Evolutionary conservation across 2,329 filamentous ascomycete species (phyloP), one percentile per base, ranked within the genome.

Genomic region (Fusarium sp.): DNA sequence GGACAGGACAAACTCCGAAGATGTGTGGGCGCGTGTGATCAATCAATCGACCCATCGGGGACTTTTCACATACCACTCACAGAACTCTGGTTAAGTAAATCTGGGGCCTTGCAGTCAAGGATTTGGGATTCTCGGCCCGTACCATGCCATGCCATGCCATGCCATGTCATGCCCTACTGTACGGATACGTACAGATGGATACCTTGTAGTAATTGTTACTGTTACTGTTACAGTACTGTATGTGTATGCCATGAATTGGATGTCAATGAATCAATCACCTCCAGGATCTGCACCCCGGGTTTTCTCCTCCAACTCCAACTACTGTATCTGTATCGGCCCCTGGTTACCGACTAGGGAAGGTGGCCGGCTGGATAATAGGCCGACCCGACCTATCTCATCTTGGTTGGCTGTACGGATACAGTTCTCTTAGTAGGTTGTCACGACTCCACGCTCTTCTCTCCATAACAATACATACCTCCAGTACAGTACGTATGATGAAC

Each of bases 91-190:
- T 61, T 66, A 60, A 64, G 49, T 25, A 23, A 23, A 43, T 23
- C 21, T 43, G 41, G 41, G 41, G 20, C 41, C 21, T 43, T 16
- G 21, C 63, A 50, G 23, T 55, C 66, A 56, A 64, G 69, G 66
- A 57, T 71, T 68, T 54, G 68, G 73, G 73, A 74, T 75, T 53
- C 69, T 75, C 73, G 73, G 73, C 63, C 73, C 73, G 73, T 61
- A 63, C 71, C 49, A 41, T 51, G 23, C 32, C 32, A 51, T 51
- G 28, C 28, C 5, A 32, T 34, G 28, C 28, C 5, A 32, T 37
- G 16, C 32, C 32, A 27, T 28, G 28, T 28, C 28, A 28, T 28
- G 11, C 28, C 34, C 18, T n/a, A 37, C 34, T 37, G 34, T 37
- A 37, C 28, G 28, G 28, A 28, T 28, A 28, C 28, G 28, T 30